These are phyloP conservation scores for Aspergillus luchuensis DNA, from an alignment of 2,329 filamentous ascomycete species.

Conservation along the genomic window DNA sequence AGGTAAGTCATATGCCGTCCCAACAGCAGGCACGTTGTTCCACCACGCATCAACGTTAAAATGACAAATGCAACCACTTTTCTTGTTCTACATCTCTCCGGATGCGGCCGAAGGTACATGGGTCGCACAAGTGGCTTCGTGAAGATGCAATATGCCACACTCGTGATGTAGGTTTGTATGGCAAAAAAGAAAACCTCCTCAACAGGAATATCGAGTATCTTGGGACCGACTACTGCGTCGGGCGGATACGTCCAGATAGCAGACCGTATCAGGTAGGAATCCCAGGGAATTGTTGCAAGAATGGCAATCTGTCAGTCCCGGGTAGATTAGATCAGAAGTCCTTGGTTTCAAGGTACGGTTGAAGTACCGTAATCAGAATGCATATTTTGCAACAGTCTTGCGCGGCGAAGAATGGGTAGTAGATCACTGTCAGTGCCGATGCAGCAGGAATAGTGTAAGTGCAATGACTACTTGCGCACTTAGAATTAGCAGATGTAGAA, in stretches of 20 bases:
- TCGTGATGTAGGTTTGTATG: slow-evolving; percentile 69
- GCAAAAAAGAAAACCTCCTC: slow-evolving; percentile 79
- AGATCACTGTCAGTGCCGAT: slow-evolving; percentile 59
- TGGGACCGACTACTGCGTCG: slow-evolving; percentile 64
- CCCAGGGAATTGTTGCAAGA: slow-evolving; percentile 71
- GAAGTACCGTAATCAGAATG: slow-evolving; percentile 57
- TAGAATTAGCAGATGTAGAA: background rate
- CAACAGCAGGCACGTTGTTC: slow-evolving; percentile 49
- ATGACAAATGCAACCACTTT: slow-evolving; percentile 2
- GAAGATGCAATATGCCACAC: slow-evolving; percentile 65
- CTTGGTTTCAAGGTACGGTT: no score
- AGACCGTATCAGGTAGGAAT: slow-evolving; percentile 70
- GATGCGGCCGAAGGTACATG: slow-evolving; percentile 51
- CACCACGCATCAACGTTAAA: background rate
- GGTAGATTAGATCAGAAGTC: background rate
- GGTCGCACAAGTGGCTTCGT: slow-evolving; percentile 65
- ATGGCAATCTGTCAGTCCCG: slow-evolving; percentile 58
- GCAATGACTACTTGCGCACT: slow-evolving; percentile 54
- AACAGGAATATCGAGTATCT: slow-evolving; percentile 64
- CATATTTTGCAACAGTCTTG: slow-evolving; percentile 65
- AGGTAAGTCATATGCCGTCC: slow-evolving; percentile 60
- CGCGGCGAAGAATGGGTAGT: slow-evolving; percentile 62
- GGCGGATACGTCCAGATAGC: slow-evolving; percentile 72
- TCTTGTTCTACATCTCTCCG: slow-evolving; percentile 1
- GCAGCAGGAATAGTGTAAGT: slow-evolving; percentile 69